Evolutionary conservation across 768 basidiomycete species (phyloP).

Genomic region (Kwoniella europaea): DNA sequence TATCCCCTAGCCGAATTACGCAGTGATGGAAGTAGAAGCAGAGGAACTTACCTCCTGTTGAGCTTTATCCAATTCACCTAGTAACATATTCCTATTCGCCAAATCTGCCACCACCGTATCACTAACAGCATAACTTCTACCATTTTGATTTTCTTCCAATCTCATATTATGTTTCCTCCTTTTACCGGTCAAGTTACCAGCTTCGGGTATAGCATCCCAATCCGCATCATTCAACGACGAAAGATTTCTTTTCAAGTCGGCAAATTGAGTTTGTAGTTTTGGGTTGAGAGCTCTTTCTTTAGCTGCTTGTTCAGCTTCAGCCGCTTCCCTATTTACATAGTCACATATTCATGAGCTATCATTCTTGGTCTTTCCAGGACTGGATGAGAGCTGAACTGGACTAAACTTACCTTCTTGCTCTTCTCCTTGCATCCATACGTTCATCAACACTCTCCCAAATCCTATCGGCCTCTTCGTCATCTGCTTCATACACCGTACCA

Average conservation of each 20-base stretch:
- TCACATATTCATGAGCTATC: background rate
- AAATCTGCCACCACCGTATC: constrained; percentile 92
- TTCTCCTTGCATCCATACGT: constrained; percentile 84
- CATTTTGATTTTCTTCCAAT: constrained; percentile 67
- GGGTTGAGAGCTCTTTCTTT: constrained; percentile 85
- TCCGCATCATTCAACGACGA: constrained; percentile 84
- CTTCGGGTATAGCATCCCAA: constrained; percentile 95
- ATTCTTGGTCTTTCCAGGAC: no score
- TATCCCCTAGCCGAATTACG: background rate
- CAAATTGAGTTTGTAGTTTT: constrained; percentile 94
- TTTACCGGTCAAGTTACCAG: constrained; percentile 91
- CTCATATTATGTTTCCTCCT: constrained; percentile 67
- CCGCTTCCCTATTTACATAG: constrained; percentile 66
- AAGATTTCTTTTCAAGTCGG: constrained; percentile 89
- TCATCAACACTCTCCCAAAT: constrained; percentile 92
- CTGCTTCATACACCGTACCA: constrained; percentile 92
- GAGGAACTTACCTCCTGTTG: constrained; percentile 72
- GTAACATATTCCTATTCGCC: constrained; percentile 72
- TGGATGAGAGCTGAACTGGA: background rate
- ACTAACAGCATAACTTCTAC: constrained; percentile 84
- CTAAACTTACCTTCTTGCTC: constrained; percentile 71
- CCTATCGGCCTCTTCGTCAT: constrained; percentile 95
- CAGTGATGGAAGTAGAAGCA: no score
- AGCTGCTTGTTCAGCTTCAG: constrained; percentile 73
- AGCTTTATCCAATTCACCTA: constrained; percentile 73